Evolutionary conservation across 371 early-diverging fungal species (phyloP).

Genomic region (Syncephalis plumigaleata): DNA sequence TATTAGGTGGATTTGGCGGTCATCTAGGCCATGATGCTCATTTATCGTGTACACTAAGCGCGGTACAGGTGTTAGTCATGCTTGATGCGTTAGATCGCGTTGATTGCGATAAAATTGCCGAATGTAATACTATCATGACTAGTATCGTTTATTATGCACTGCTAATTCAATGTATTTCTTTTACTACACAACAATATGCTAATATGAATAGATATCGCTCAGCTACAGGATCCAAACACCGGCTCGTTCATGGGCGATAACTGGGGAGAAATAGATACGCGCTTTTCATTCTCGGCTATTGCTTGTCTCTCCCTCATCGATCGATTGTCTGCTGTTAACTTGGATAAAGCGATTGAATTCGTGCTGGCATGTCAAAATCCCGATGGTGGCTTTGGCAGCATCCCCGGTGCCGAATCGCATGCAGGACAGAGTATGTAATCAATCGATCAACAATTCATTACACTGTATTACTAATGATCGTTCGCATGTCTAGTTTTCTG

Average conservation of each 20-base stretch:
- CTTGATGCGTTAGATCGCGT: constrained; percentile 60
- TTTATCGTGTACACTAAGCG: constrained; percentile 82
- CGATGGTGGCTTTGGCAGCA: constrained; percentile 95
- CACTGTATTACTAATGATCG: neutral
- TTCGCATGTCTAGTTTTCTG: constrained; percentile 64
- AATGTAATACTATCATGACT: constrained; percentile 26
- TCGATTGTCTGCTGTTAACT: constrained; percentile 50
- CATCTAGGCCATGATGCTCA: constrained; percentile 80
- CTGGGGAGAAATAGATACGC: constrained; percentile 92
- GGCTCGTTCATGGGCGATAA: constrained; percentile 83
- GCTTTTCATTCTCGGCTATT: constrained; percentile 84
- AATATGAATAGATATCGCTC: constrained; percentile 20
- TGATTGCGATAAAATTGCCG: constrained; percentile 40
- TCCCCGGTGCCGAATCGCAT: constrained; percentile 92
- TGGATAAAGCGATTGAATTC: constrained; percentile 55
- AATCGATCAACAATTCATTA: neutral
- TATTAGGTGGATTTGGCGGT: constrained; percentile 92
- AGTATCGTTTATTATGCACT: too few relatives aligned
- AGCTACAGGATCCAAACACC: constrained; percentile 32
- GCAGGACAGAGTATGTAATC: constrained; percentile 54
- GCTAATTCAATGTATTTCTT: too few relatives aligned
- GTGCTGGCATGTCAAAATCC: constrained; percentile 75
- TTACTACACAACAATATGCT: neutral
- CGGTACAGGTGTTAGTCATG: constrained; percentile 82
- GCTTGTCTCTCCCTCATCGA: constrained; percentile 53